Conservation (phyloP, 1,139 yeast species). For the Candida glucosophila region DNA sequence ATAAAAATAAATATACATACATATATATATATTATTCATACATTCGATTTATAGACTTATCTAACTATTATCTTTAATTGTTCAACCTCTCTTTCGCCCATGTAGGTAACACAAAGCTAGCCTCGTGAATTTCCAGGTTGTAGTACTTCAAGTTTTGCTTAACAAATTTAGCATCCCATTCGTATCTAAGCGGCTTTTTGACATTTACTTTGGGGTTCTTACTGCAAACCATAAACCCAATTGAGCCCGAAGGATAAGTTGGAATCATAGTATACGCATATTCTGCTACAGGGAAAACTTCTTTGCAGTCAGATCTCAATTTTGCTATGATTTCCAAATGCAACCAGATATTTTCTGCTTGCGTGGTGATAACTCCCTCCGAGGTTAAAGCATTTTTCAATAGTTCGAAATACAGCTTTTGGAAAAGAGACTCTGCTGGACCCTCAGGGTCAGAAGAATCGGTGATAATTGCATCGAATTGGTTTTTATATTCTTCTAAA, state of each 20-base stretch:
- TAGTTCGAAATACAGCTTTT: slow-evolving; percentile 76
- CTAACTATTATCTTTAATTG: too few species aligned
- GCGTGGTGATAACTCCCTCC: slow-evolving; percentile 85
- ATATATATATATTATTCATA: too few species aligned
- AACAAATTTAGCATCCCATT: slow-evolving; percentile 56
- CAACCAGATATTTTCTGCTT: slow-evolving; percentile 87
- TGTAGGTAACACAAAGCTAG: slow-evolving; percentile 81
- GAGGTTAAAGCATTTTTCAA: slow-evolving; percentile 72
- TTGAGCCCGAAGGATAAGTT: slow-evolving; percentile 89
- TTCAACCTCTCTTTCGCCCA: slow-evolving; percentile 54
- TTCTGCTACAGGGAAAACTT: slow-evolving; percentile 81
- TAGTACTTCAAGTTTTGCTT: slow-evolving; percentile 64
- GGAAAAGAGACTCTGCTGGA: slow-evolving; percentile 86
- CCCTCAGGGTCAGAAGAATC: slow-evolving; percentile 97
- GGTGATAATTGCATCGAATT: slow-evolving; percentile 84
- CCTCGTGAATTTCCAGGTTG: slow-evolving; percentile 70
- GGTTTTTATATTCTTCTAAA: slow-evolving; percentile 59
- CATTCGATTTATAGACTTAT: too few species aligned
- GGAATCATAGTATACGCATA: slow-evolving; percentile 87
- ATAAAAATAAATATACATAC: too few species aligned
- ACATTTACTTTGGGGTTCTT: slow-evolving; percentile 62
- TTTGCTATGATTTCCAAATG: slow-evolving; percentile 72
- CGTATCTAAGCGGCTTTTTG: slow-evolving; percentile 55
- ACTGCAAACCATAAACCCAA: slow-evolving; percentile 89
- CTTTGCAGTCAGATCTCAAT: slow-evolving; percentile 64